A percentile compares a stretch with the other conserved stretches of the same genome.
Evolutionary conservation across 1,284 basidiomycete species (phyloP).

Genomic region (Mycosarcoma maydis): DNA sequence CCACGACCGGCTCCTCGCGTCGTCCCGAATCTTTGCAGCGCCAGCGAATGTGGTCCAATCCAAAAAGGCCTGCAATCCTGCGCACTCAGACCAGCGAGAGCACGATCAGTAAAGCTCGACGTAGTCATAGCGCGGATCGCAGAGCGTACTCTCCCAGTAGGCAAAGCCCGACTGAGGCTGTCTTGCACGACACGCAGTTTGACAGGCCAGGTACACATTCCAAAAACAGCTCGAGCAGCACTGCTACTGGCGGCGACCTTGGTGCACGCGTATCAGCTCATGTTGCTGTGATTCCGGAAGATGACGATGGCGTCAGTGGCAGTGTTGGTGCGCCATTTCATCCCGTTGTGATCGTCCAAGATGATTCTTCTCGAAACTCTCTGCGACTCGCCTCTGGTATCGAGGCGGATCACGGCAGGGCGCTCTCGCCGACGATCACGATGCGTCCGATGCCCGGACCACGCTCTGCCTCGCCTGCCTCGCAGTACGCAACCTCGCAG

Average conservation of each 20-base stretch:
- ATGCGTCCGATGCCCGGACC: conserved; percentile 12
- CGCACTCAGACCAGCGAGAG: conserved; percentile 33
- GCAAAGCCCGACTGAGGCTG: conserved; percentile 21
- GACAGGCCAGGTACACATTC: conserved; percentile 22
- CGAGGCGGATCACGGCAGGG: conserved; percentile 10
- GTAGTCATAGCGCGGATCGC: conserved; percentile 28
- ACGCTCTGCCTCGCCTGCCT: conserved; percentile 36
- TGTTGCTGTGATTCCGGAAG: conserved; percentile 35
- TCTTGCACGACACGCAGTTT: not conserved
- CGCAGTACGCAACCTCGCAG: conserved; percentile 35
- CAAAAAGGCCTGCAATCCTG: conserved; percentile 31
- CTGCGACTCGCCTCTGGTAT: not conserved
- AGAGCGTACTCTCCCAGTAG: conserved; percentile 13
- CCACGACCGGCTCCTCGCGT: conserved; percentile 7
- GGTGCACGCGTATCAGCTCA: conserved; percentile 17
- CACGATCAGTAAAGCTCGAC: conserved; percentile 26
- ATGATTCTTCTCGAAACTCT: not conserved
- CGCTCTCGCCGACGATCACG: conserved; percentile 16
- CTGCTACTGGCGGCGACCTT: conserved; percentile 11
- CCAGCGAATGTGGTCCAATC: conserved; percentile 32
- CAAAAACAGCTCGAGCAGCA: conserved; percentile 35
- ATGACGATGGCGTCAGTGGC: conserved; percentile 16
- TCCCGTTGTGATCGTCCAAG: not conserved
- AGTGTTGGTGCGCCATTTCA: conserved; percentile 6
- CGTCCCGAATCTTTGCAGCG: conserved; percentile 22